A percentile compares a stretch with the other conserved stretches of the same genome.
These are phyloP conservation scores for Coemansia sp. DNA, from an alignment of 192 early-diverging fungal species.

Conservation along the genomic window DNA sequence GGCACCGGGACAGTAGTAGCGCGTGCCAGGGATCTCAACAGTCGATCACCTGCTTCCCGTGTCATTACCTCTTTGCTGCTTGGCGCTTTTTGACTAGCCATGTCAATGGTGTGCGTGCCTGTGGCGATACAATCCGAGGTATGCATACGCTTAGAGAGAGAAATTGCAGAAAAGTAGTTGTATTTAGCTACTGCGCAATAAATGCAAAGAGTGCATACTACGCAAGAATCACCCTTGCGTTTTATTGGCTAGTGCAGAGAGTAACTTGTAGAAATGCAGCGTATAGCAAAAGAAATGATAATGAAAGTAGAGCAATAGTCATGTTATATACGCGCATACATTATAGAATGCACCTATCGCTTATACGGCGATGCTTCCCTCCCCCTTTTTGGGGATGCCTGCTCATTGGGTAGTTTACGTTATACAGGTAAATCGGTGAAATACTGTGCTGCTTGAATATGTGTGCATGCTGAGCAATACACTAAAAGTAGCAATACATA, in stretches of 20 bases:
- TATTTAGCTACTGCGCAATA: constrained; percentile 43
- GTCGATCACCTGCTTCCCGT: not conserved
- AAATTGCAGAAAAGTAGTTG: constrained; percentile 2
- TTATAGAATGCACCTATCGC: constrained; percentile 4
- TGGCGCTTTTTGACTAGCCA: not conserved
- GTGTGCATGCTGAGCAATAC: constrained; percentile 1
- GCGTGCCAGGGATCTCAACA: constrained; percentile 1
- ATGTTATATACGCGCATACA: constrained; percentile 25
- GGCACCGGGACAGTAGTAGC: not conserved
- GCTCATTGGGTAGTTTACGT: not conserved
- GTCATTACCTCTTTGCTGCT: not conserved
- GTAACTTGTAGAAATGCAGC: constrained; percentile 4
- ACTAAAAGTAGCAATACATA: constrained; percentile 6
- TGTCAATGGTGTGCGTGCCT: not conserved
- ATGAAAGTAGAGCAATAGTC: constrained; percentile 4
- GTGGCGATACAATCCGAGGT: not conserved
- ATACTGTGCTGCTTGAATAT: constrained; percentile 14
- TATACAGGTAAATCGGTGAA: not conserved
- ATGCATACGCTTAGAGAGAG: not conserved
- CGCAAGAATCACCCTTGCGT: not conserved
- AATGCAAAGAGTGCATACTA: constrained; percentile 11
- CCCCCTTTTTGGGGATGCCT: not conserved
- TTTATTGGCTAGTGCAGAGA: not conserved
- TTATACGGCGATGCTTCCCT: not conserved
- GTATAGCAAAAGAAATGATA: not conserved